phyloP scores from a whole-genome alignment of 306 rosid species.

The Dryas octopetala region DNA sequence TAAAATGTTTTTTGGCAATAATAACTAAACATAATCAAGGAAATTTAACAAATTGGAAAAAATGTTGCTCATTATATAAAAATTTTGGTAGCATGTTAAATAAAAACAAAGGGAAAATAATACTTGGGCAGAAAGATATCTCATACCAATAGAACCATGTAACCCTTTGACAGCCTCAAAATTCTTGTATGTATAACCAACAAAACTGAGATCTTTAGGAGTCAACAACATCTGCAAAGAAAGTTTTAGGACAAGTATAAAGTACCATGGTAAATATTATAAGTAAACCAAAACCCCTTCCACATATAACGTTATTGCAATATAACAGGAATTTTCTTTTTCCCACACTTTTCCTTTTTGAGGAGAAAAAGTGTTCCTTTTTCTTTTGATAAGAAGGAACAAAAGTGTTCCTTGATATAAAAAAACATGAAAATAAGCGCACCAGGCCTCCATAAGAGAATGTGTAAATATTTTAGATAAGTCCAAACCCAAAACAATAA shows the following conservation, averaged over 20 bases:
- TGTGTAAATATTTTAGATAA: not conserved
- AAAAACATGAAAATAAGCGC: not conserved
- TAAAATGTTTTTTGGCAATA: not conserved
- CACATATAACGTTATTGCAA: not conserved
- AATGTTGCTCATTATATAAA: not conserved
- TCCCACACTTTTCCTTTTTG: not conserved
- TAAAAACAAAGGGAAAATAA: slow-evolving; percentile 12
- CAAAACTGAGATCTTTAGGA: slow-evolving; percentile 89
- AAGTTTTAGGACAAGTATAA: slow-evolving; percentile 11
- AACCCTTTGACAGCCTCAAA: slow-evolving; percentile 85
- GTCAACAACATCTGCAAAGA: slow-evolving; percentile 62
- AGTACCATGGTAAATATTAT: not conserved
- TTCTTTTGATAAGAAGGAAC: too few relatives aligned
- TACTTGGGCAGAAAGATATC: slow-evolving; percentile 20
- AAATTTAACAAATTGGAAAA: not conserved
- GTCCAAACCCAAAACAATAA: not conserved
- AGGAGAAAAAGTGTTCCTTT: not conserved
- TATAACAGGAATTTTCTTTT: not conserved
- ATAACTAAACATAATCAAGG: not conserved
- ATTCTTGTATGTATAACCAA: slow-evolving; percentile 94
- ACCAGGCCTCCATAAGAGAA: not conserved
- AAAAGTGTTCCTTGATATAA: not conserved
- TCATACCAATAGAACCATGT: slow-evolving; percentile 54
- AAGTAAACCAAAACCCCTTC: not conserved
- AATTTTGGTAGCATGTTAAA: not conserved